Evolutionary conservation across 306 rosid species (phyloP).

Genomic region (Luffa acutangula): DNA sequence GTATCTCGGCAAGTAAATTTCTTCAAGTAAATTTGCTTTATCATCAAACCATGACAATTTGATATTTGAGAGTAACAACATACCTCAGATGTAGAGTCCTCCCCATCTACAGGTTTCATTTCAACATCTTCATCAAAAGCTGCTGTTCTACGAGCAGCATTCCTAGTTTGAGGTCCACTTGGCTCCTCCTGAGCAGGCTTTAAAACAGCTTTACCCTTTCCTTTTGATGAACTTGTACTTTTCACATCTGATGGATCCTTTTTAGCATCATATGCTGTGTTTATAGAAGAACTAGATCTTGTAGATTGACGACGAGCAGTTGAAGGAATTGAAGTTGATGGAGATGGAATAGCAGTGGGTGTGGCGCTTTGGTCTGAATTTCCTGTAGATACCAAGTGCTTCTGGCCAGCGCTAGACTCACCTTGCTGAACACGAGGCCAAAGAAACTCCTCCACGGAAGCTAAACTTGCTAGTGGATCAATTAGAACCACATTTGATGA

Average conservation of each 20-base stretch:
- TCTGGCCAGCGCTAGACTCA: constrained; percentile 51
- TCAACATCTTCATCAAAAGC: constrained; percentile 68
- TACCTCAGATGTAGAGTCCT: constrained; percentile 94
- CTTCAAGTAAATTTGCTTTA: neutral
- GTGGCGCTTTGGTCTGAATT: constrained; percentile 72
- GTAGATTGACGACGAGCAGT: constrained; percentile 63
- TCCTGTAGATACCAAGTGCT: constrained; percentile 44
- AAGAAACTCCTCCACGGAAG: constrained; percentile 90
- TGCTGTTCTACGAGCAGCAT: constrained; percentile 75
- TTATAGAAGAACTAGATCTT: constrained; percentile 69
- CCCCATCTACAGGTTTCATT: constrained; percentile 55
- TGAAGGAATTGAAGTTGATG: constrained; percentile 47
- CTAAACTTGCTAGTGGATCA: constrained; percentile 87
- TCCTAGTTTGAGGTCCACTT: constrained; percentile 85
- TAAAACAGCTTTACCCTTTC: constrained; percentile 85
- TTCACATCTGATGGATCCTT: constrained; percentile 59
- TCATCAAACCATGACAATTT: neutral
- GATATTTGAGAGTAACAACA: neutral
- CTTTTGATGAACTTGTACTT: constrained; percentile 67
- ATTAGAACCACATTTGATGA: constrained; percentile 80
- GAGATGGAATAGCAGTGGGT: constrained; percentile 63
- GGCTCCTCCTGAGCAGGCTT: constrained; percentile 69
- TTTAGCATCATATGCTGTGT: constrained; percentile 44
- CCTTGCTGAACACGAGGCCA: constrained; percentile 90
- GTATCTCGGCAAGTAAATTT: too few relatives aligned